Evolutionary conservation across 805 yeast species (phyloP), one percentile per base, ranked within the genome.

Genomic region (Metschnikowia sp.): DNA sequence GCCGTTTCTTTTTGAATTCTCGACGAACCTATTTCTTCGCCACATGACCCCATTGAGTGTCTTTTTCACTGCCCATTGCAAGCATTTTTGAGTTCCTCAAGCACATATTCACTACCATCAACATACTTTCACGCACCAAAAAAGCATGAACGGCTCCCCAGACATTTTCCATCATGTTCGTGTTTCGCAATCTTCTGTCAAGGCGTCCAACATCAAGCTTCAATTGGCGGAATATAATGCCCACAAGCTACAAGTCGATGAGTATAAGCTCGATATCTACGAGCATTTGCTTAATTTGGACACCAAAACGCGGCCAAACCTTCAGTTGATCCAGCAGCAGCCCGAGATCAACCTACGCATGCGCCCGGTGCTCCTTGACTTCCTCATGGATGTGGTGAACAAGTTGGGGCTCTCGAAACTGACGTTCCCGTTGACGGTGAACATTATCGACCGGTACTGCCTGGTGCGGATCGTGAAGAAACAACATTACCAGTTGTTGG

Each of bases 211-310:
- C 54, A 63, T 73, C 36, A 62, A 62, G 26, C 58, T 80, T 38
- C 57, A 53, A 41, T 57, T 69, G 42, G 77, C 76, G 70, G 83
- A 79, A 57, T 72, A 69, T 49, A 64, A 68, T 44, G 69, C 75
- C 34, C 84, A 79, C 59, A 66, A 64, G 33, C 58, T 56, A 13
- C 61, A 74, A 11, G 64, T 77, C 42, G 61, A 66, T 39, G 79
- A 76, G 48, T 80, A 81, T 58, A 70, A 73, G 49, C 51, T 65
- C 41, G 79, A 77, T 13, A 70, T 71, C 54, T 60, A 69, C 39
- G 58, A 58, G 62, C 76, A 65, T 51, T 59, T 71, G 44, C 52
- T 61, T 26, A 30, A 40, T n/a, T 45, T 58, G 58, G 65, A 62
- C 42, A 19, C 50, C 36, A 52, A 50, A 39, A 58, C 63, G 1